phyloP scores from a whole-genome alignment of 768 basidiomycete species.

The Scleroderma bovista region DNA sequence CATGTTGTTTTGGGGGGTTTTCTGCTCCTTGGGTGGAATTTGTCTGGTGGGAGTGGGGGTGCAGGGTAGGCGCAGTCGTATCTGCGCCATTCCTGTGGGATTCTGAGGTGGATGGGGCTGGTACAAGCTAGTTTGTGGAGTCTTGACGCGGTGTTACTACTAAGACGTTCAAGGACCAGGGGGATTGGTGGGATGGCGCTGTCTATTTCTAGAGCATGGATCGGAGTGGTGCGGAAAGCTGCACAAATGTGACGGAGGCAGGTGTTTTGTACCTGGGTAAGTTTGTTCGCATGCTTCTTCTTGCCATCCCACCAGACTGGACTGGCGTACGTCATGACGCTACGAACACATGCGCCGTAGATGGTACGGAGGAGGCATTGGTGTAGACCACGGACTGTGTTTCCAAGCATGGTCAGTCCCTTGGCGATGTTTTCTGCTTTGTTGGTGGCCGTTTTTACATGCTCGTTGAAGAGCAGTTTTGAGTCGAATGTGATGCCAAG shows the following conservation, averaged over 20 bases:
- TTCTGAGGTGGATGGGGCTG: background rate
- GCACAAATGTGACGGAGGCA: conserved; percentile 27
- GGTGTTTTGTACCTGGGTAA: background rate
- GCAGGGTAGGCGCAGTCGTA: too few species aligned
- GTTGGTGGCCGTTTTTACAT: too few species aligned
- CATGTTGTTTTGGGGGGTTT: too few species aligned
- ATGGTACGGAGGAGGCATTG: background rate
- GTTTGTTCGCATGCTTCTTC: background rate
- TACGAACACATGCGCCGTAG: background rate
- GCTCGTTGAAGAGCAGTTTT: background rate
- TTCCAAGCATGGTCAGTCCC: conserved; percentile 26
- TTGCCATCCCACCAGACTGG: background rate
- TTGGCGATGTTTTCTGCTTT: too few species aligned
- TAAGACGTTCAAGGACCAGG: background rate
- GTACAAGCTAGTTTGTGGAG: conserved; percentile 4
- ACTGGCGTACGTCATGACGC: background rate
- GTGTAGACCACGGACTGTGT: conserved; percentile 29
- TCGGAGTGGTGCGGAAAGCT: conserved; percentile 29
- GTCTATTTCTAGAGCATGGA: conserved; percentile 28
- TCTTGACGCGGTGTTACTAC: background rate
- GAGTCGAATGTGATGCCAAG: background rate
- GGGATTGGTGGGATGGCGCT: conserved; percentile 28
- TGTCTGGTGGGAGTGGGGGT: too few species aligned
- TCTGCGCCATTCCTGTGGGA: background rate
- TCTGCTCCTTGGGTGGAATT: too few species aligned